phyloP scores from a whole-genome alignment of 352 stramenopile genomes.

The Phytophthora sp. region DNA sequence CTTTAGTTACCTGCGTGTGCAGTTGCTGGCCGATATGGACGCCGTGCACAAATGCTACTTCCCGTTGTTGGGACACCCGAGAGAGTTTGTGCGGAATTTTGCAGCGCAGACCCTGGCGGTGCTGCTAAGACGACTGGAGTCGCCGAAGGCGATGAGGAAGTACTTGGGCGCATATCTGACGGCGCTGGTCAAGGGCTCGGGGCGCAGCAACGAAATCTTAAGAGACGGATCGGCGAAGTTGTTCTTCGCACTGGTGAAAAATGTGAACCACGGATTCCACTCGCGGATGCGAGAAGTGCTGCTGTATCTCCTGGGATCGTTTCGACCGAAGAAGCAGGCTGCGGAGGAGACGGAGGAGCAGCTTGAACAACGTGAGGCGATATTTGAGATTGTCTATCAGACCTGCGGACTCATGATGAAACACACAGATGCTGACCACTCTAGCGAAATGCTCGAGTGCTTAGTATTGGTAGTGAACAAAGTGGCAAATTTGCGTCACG shows the following conservation, averaged over 20 bases:
- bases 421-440: conserved; percentile 74
- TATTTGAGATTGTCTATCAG: conserved; percentile 75
- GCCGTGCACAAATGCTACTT: conserved; percentile 92
- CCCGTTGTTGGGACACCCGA: conserved; percentile 81
- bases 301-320: conserved; percentile 71
- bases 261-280: conserved; percentile 88
- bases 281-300: conserved; percentile 85
- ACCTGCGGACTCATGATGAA: conserved; percentile 79
- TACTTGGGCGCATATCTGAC: conserved; percentile 82
- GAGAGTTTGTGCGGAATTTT: conserved; percentile 91
- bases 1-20: conserved; percentile 86
- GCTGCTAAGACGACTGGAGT: conserved; percentile 81
- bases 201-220: conserved; percentile 68
- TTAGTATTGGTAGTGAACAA: conserved; percentile 66
- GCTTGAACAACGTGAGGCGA: conserved; percentile 31
- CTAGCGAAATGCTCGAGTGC: conserved; percentile 71
- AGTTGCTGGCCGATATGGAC: conserved; percentile 89
- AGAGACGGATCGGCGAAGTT: conserved; percentile 87
- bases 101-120: conserved; percentile 87
- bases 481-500: conserved; percentile 35
- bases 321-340: conserved; percentile 51
- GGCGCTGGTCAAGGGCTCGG: conserved; percentile 73
- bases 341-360: conserved; percentile 16
- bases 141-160: conserved; percentile 75
- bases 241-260: conserved; percentile 83